Evolutionary conservation across 2,329 filamentous ascomycete species (phyloP), one percentile per base, ranked within the genome.

Genomic region (Emmonsiellopsis sp.): DNA sequence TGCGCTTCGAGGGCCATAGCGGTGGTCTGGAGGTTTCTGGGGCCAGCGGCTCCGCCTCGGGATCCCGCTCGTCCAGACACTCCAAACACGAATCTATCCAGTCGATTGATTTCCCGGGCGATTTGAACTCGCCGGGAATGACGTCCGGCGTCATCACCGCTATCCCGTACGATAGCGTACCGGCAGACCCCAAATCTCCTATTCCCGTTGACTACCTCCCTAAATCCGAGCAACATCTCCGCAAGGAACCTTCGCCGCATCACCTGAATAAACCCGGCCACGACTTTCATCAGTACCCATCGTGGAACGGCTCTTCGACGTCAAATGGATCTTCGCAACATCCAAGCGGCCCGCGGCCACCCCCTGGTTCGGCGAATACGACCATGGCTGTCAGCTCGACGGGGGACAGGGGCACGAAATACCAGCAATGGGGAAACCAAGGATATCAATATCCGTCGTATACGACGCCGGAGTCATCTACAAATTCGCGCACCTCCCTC

Each of bases 281-380:
- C 61, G 91, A 96, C 70, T 95, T 84, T 66, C 89, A 95, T 73
- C 92, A 95, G 65, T 95, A 96, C 68, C 89, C 90, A 42, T 80
- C 80, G 51, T 83, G 87, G 67, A 84, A 86, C 60, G 74, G 81
- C 32, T 71, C 78, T 49, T 67, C 73, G 53, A 71, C 75, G 42
- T 70, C 73, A 56, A 73, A 75, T 55, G 76, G 73, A 60, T 67
- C 75, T 48, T 75, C 75, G 54, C 75, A 79, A 40, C 81, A 85
- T 63, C 75, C 79, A 43, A 79, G 80, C 7, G 82, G 81, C 9
- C 78, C 82, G 54, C 78, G 84, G 58, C 82, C 81, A 38, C 81
- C 79, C 57, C 80, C 76, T 57, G 76, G 76, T 62, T 69, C 74
- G 16, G 74, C 75, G 52, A 73, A 72, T 56, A 72, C 75, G 53